Conservation (phyloP, 2,329 filamentous ascomycete genomes). For the Sodiomyces alkalinus region DNA sequence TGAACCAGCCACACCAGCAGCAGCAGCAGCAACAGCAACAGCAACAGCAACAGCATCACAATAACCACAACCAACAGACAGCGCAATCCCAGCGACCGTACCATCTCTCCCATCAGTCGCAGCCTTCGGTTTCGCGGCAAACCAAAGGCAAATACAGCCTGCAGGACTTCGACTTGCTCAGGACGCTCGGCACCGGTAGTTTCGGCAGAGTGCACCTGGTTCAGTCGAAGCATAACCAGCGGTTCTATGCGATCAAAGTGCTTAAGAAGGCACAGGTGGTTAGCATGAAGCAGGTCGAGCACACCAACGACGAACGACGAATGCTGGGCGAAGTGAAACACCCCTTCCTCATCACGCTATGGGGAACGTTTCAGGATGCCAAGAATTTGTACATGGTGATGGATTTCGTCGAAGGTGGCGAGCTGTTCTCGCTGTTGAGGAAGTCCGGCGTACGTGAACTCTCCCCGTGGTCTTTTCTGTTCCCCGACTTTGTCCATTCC, state of each 20-base stretch:
- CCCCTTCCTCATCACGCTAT: constrained; percentile 91
- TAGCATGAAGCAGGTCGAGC: constrained; percentile 99
- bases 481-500: neutral
- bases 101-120: constrained; percentile 18
- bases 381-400: constrained; percentile 99
- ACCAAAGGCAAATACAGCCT: constrained; percentile 98
- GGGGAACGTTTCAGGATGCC: constrained; percentile 94
- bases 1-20: constrained; percentile 10
- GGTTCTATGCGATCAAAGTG: constrained; percentile 97
- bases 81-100: no score
- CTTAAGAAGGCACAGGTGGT: constrained; percentile 97
- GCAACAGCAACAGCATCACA: constrained; percentile 12
- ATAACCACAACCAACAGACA: constrained; percentile 16
- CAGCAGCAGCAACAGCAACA: constrained; percentile 9
- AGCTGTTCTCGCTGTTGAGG: constrained; percentile 85
- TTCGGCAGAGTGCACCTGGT: constrained; percentile 95
- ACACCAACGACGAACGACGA: constrained; percentile 92
- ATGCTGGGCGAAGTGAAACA: constrained; percentile 98
- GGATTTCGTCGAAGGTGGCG: constrained; percentile 98
- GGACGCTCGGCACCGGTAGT: constrained; percentile 89
- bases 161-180: constrained; percentile 73
- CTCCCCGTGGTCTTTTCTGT: neutral
- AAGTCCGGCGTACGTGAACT: constrained; percentile 63
- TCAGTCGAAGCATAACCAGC: constrained; percentile 94
- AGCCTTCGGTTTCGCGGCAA: constrained; percentile 33